A percentile compares a stretch with the other conserved stretches of the same genome.
Conservation (phyloP, 2,329 filamentous ascomycete genomes). For the Aspergillus amoenus region DNA sequence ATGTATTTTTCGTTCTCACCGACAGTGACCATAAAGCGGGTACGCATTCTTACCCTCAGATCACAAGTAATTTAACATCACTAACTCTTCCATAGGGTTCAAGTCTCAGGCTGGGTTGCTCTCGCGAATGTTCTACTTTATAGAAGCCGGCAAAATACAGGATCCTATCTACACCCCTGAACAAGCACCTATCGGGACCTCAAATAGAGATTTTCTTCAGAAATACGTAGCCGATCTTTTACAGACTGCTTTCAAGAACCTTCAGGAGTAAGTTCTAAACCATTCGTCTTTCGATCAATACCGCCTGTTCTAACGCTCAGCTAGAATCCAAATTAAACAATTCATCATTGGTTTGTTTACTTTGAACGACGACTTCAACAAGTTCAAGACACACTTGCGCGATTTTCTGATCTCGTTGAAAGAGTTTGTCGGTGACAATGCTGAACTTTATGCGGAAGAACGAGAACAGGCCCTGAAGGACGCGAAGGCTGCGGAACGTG, state of each 20-base stretch:
- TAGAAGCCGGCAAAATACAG: slow-evolving; percentile 85
- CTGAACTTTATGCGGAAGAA: slow-evolving; percentile 89
- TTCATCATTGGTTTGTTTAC: slow-evolving; percentile 91
- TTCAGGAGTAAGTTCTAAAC: slow-evolving; percentile 68
- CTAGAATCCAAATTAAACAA: slow-evolving; percentile 76
- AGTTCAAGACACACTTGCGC: slow-evolving; percentile 92
- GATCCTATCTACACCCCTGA: slow-evolving; percentile 86
- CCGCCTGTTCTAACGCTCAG: slow-evolving; percentile 35
- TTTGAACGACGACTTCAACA: slow-evolving; percentile 82
- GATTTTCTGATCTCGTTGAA: slow-evolving; percentile 97
- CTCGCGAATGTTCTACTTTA: slow-evolving; percentile 93
- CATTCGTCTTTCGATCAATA: neutral
- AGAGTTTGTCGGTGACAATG: slow-evolving; percentile 94
- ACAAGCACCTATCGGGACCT: slow-evolving; percentile 77
- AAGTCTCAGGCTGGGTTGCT: slow-evolving; percentile 95
- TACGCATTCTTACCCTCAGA: slow-evolving; percentile 26
- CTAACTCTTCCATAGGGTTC: slow-evolving; percentile 58
- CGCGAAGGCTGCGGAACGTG: slow-evolving; percentile 82
- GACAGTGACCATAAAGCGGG: slow-evolving; percentile 97
- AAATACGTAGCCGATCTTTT: slow-evolving; percentile 84
- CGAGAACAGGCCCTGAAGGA: slow-evolving; percentile 88
- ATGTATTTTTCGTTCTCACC: slow-evolving; percentile 97
- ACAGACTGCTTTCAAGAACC: slow-evolving; percentile 87
- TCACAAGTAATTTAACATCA: neutral
- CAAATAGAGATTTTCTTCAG: slow-evolving; percentile 86